Conservation (phyloP, 768 basidiomycete species). For the Lactarius akahatsu region DNA sequence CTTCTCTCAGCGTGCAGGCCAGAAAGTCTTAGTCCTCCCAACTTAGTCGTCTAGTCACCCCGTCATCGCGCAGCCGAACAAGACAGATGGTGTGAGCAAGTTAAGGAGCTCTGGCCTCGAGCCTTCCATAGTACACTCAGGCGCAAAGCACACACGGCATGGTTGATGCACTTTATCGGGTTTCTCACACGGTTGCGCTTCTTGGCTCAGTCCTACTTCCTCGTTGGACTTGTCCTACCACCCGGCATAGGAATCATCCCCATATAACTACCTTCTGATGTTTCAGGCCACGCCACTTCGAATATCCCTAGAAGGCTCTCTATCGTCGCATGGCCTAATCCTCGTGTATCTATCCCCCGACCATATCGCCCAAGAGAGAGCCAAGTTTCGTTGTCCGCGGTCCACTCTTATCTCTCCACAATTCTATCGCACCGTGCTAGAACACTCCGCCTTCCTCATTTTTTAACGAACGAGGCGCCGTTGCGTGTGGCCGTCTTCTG, state of each 20-base stretch:
- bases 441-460: not conserved
- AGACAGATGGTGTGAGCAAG: not conserved
- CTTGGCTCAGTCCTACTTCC: not conserved
- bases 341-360: not conserved
- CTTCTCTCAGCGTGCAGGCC: not conserved
- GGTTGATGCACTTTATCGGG: not conserved
- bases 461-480: not conserved
- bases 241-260: not conserved
- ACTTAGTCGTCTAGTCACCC: not conserved
- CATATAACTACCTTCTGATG: not conserved
- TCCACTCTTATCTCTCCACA: not conserved
- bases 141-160: not conserved
- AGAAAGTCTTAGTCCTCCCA: not conserved
- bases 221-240: not conserved
- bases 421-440: not conserved
- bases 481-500: not conserved
- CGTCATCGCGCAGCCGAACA: not conserved
- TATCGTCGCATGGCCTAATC: not conserved
- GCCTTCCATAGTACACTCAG: not conserved
- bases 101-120: not conserved
- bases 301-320: slow-evolving; percentile 1
- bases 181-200: not conserved
- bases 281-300: not conserved
- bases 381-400: not conserved
- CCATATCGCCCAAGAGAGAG: not conserved